These are phyloP conservation scores for Euphrasia confusa DNA, from an alignment of 257 asterid genomes.

Conservation along the genomic window DNA sequence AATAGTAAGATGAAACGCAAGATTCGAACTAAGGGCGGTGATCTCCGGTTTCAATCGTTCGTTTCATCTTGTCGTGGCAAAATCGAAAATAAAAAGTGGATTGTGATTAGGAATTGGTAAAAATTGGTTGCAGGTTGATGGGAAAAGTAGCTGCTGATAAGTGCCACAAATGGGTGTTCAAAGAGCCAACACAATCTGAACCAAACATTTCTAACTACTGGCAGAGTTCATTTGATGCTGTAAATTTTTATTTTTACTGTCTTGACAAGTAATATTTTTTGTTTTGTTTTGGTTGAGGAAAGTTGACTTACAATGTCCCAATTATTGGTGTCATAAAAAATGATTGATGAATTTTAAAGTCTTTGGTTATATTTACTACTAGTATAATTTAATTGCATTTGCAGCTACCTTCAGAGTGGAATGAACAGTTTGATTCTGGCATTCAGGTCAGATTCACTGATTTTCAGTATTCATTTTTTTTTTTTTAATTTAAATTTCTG, in stretches of 20 bases:
- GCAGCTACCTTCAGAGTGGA: slow-evolving; percentile 97
- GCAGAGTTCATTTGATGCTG: slow-evolving; percentile 99
- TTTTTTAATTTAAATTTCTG: neutral
- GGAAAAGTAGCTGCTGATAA: slow-evolving; percentile 99
- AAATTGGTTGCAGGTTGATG: slow-evolving; percentile 82
- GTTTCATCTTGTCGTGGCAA: too few relatives aligned
- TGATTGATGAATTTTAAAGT: slow-evolving; percentile 28
- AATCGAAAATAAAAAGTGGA: too few relatives aligned
- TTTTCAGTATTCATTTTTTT: neutral
- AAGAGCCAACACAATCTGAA: slow-evolving; percentile 94
- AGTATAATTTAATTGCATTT: slow-evolving; percentile 59
- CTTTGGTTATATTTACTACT: slow-evolving; percentile 16
- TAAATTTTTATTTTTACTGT: too few relatives aligned
- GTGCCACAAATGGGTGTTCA: slow-evolving; percentile 99
- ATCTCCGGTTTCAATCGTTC: too few relatives aligned
- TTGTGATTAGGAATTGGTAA: too few relatives aligned
- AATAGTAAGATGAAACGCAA: too few relatives aligned
- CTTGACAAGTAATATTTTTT: too few relatives aligned
- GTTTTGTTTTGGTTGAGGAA: slow-evolving; percentile 2
- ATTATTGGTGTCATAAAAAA: slow-evolving; percentile 34
- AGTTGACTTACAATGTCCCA: slow-evolving; percentile 36
- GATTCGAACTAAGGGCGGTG: too few relatives aligned
- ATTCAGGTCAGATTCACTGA: slow-evolving; percentile 64
- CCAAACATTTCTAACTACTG: slow-evolving; percentile 96
- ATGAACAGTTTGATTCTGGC: slow-evolving; percentile 97